Percentiles rank a stretch among this genome's conserved stretches.
These are phyloP conservation scores for Trichoderma atroviride DNA, from an alignment of 2,329 filamentous ascomycete genomes.

Conservation along the genomic window DNA sequence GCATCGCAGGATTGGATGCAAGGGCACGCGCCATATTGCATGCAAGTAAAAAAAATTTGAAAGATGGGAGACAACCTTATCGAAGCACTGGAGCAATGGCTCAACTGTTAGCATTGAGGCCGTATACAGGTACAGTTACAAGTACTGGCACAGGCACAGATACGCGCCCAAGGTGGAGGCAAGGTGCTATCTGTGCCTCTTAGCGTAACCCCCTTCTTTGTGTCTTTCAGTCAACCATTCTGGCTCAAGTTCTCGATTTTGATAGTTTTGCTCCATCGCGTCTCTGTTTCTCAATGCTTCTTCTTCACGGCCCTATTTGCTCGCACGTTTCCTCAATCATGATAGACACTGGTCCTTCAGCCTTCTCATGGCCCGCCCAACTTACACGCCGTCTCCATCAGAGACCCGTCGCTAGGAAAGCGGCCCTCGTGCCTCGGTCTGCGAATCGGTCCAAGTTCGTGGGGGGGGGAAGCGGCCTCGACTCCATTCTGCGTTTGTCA, in stretches of 20 bases:
- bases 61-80: neutral
- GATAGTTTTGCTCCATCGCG: neutral
- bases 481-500: constrained; percentile 19
- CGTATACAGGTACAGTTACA: neutral
- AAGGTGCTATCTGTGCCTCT: neutral
- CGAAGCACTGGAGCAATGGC: no score
- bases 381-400: constrained; percentile 4
- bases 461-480: constrained; percentile 7
- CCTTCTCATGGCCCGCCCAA: neutral
- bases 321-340: neutral
- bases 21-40: constrained; percentile 10
- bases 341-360: neutral
- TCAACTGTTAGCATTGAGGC: neutral
- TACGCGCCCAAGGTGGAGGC: constrained; percentile 8
- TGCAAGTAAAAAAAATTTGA: neutral
- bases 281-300: neutral
- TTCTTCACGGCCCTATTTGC: neutral
- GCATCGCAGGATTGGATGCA: neutral
- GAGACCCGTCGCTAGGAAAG: neutral
- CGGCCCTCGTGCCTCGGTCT: constrained; percentile 19
- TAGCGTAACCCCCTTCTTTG: constrained; percentile 2
- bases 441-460: constrained; percentile 23
- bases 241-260: neutral
- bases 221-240: neutral
- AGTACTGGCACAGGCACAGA: neutral